Evolutionary conservation across 371 early-diverging fungal genomes (phyloP).

Genomic region (Mortierella sp.): DNA sequence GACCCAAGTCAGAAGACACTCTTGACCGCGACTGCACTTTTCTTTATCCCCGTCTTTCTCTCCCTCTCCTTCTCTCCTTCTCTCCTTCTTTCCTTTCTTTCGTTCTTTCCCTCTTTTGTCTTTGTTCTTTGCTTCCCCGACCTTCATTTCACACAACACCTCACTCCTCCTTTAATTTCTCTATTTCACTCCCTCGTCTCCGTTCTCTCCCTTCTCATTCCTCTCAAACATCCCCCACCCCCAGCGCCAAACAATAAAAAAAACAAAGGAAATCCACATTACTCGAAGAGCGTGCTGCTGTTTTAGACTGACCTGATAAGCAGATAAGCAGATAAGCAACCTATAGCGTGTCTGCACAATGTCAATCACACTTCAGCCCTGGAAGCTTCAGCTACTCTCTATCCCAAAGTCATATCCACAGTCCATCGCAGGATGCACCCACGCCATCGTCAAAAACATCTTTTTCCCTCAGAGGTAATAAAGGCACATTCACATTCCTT

Average conservation of each 20-base stretch:
- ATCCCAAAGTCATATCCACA: slow-evolving; percentile 44
- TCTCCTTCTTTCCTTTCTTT: neutral
- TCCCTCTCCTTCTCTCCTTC: neutral
- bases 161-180: neutral
- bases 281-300: neutral
- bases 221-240: neutral
- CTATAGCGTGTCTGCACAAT: neutral
- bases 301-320: neutral
- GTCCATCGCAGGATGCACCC: slow-evolving; percentile 60
- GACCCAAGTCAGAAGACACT: too few species aligned
- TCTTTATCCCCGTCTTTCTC: neutral
- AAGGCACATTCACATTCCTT: neutral
- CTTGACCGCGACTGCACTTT: neutral
- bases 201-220: neutral
- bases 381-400: slow-evolving; percentile 56
- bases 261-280: neutral
- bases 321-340: neutral
- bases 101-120: neutral
- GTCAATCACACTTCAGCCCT: slow-evolving; percentile 53
- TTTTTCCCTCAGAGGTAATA: slow-evolving; percentile 64
- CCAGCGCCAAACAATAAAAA: neutral
- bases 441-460: slow-evolving; percentile 76
- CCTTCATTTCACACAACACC: neutral
- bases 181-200: neutral
- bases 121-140: neutral